Base-by-base conservation (phyloP, 768 basidiomycete species). In the Tubosaeta sp. region DNA sequence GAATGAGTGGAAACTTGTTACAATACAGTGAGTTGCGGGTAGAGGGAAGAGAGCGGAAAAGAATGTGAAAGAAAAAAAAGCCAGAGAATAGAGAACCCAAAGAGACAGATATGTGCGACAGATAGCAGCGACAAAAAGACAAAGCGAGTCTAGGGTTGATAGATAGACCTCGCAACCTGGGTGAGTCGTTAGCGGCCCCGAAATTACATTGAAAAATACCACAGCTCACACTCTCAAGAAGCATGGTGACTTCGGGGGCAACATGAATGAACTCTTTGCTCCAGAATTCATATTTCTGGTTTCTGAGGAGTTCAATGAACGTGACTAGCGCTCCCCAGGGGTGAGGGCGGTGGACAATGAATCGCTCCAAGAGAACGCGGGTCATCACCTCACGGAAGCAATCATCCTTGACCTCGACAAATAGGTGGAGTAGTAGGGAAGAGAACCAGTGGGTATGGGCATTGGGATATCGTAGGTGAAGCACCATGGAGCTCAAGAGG, bases 361-460 rank as follows among this genome's bases (percentile, higher is more conserved):
- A 90, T 33, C 94, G 84, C 66, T 98, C 95, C 60, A 98, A 76
- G 33, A 99, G 80, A 34, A 97, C 91, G 56, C 87, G 88, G 48
- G 93, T 88, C 74, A 88, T 79, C 57, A 91, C 81, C 66, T 94
- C 90, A 61, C 82, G 78, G 76, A 89, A 86, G 41, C 79, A 80
- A 51, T 88, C 88, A 54, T 83, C 82, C 63, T 84, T 82, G 55
- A 88, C 79, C 64, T 93, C 88, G 46, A 76, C 63, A 74, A 97
- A 98, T 41, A 95, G 81, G 67, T 93, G 83, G 48, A 98, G 81
- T 49, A 97, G 75, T 58, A 97, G 79, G 42, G 86, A 88, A 67
- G 88, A 91, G 79, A 95, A 98, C 93, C 95, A 99, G 70, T 92
- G 88, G 46, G 95, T 99, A 77, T 99, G 97, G 10, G 95, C 91